Percentiles rank a stretch among this genome's conserved stretches.
phyloP scores from a whole-genome alignment of 164 flowering plant genomes.

The Magnolia kwangsiensis region DNA sequence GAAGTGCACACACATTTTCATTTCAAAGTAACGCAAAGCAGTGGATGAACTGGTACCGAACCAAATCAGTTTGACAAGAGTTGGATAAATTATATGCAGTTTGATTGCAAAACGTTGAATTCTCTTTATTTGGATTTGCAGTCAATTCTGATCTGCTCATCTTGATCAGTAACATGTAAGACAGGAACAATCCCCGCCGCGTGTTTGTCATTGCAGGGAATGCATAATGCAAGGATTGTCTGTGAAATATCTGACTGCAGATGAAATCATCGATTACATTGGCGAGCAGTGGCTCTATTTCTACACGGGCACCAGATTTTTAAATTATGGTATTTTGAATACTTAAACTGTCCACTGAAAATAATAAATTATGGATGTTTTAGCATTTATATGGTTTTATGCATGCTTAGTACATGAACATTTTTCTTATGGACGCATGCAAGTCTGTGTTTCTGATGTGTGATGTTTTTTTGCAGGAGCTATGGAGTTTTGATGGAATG shows the following conservation, averaged over 20 bases:
- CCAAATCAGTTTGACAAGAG: slow-evolving; percentile 80
- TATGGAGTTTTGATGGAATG: no score
- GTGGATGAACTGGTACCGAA: slow-evolving; percentile 80
- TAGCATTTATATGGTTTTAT: not conserved
- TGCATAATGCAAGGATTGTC: slow-evolving; percentile 72
- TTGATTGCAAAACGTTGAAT: not conserved
- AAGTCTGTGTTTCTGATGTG: no score
- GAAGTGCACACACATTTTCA: not conserved
- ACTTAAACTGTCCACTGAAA: no score
- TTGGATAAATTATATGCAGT: slow-evolving; percentile 42
- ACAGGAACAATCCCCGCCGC: not conserved
- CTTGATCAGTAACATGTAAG: not conserved
- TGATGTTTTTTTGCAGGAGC: no score
- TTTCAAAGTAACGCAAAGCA: slow-evolving; percentile 55
- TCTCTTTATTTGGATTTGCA: not conserved
- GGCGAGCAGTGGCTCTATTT: slow-evolving; percentile 41
- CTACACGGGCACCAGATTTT: not conserved
- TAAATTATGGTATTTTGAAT: no score
- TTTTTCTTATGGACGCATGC: no score
- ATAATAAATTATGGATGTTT: not conserved
- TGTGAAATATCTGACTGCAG: slow-evolving; percentile 59
- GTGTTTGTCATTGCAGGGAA: slow-evolving; percentile 42
- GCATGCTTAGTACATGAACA: no score
- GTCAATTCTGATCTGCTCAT: not conserved
- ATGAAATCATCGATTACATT: slow-evolving; percentile 72